Evolutionary conservation across 2,329 filamentous ascomycete species (phyloP), one percentile per base, ranked within the genome.

Genomic region (Coleophoma eucalyptorum): DNA sequence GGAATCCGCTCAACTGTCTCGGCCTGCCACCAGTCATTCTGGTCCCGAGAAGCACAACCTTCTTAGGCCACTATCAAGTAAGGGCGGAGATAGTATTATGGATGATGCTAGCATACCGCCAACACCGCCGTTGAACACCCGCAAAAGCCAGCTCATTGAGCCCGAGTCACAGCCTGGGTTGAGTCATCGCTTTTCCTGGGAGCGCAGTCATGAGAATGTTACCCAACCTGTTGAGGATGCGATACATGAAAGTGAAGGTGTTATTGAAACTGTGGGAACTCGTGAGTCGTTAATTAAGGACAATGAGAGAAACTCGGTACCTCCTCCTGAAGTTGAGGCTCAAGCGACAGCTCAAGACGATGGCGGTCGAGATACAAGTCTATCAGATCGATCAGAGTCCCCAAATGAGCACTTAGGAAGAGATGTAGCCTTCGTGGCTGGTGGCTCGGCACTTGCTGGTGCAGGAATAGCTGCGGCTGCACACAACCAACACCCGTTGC

Each of bases 141-240:
- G 55, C 10, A 55, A 51, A 48, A 51, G 49, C 13, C 50, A 55
- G 6, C 46, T 55, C n/a, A 26, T 33, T 3, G 37, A 42, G 38
- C 40, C 50, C 20, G 46, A 53, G 18, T 53, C 54, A 19, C 50
- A 53, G 19, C 53, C 60, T 13, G 2, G 52, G 1, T 38, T 64
- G 5, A 44, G 54, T 11, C 54, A 56, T 31, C 57, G 58, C 21
- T 65, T 62, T 43, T 65, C 63, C 13, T 65, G 63, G 63, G 62
- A 64, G 48, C 48, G 46, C 18, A 59, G 57, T 38, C 46, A 49
- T 12, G 62, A 64, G 45, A 50, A 51, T 34, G 48, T 61, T 8
- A 20, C 49, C 6, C 6, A 41, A 35, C 34, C 21, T 41, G 41
- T n/a, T 43, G 15, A 41, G 43, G 32, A 26, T 19, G 37, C 42